Evolutionary conservation across 2,329 filamentous ascomycete genomes (phyloP).

Genomic region (Thermochaetoides dissita): DNA sequence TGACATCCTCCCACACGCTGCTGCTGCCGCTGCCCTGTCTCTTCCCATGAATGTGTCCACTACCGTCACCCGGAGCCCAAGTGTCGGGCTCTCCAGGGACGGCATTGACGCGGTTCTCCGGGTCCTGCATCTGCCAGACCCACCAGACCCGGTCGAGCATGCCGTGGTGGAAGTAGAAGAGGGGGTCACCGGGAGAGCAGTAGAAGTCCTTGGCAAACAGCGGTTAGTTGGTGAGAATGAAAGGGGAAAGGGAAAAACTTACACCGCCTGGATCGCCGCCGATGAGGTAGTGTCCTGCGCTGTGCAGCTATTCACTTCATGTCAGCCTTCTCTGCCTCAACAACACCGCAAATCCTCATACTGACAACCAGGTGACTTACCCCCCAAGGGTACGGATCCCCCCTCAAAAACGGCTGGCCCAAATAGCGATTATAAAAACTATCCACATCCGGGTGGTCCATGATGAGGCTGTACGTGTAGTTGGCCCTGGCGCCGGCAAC

Average conservation of each 20-base stretch:
- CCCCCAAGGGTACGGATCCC: slow-evolving; percentile 24
- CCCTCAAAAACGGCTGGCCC: slow-evolving; percentile 22
- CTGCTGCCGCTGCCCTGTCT: neutral
- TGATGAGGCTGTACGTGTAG: slow-evolving; percentile 22
- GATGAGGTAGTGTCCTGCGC: slow-evolving; percentile 14
- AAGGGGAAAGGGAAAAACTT: neutral
- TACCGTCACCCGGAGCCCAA: slow-evolving; percentile 9
- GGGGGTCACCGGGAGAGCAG: slow-evolving; percentile 24
- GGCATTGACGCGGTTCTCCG: slow-evolving; percentile 20
- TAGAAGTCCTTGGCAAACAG: slow-evolving; percentile 2
- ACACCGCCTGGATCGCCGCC: slow-evolving; percentile 10
- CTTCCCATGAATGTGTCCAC: slow-evolving; percentile 2
- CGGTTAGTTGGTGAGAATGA: neutral
- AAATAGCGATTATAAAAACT: slow-evolving; percentile 28
- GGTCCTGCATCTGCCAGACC: slow-evolving; percentile 29
- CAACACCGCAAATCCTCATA: neutral
- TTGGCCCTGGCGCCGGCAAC: slow-evolving; percentile 26
- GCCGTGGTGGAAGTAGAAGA: slow-evolving; percentile 28
- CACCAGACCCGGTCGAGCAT: slow-evolving; percentile 27
- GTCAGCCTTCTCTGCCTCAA: too few relatives aligned
- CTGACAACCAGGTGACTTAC: slow-evolving; percentile 14
- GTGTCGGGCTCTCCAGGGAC: slow-evolving; percentile 17
- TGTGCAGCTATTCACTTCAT: slow-evolving; percentile 17
- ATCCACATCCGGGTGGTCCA: slow-evolving; percentile 22
- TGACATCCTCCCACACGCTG: neutral